Evolutionary conservation across 169 alveolate genomes (phyloP).

Genomic region (Eimeria tenella): DNA sequence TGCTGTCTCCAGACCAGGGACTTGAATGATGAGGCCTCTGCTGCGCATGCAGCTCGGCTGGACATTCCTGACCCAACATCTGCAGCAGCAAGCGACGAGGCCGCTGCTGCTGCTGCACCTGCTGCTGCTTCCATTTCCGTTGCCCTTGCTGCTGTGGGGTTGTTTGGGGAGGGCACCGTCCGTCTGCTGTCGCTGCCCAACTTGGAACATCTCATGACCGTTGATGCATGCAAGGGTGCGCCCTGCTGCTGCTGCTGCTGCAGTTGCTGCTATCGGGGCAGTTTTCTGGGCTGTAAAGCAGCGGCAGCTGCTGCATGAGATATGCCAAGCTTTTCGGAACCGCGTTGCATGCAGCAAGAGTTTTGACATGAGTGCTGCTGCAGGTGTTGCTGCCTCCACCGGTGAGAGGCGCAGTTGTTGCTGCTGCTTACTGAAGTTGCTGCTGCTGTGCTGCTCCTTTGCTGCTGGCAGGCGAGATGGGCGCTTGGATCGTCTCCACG

Average conservation of each 20-base stretch:
- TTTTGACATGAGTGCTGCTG: background rate
- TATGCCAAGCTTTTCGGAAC: too few relatives aligned
- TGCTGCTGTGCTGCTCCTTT: slow-evolving; percentile 3
- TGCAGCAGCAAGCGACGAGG: background rate
- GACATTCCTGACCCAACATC: background rate
- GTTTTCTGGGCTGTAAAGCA: background rate
- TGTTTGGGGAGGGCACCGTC: slow-evolving; percentile 32
- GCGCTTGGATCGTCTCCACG: slow-evolving; percentile 16
- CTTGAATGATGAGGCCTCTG: slow-evolving; percentile 16
- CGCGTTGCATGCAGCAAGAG: too few relatives aligned
- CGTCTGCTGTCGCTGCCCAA: slow-evolving; percentile 61
- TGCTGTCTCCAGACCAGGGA: background rate
- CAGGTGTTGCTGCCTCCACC: background rate
- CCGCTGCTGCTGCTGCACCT: slow-evolving; percentile 4
- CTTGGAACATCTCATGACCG: slow-evolving; percentile 15
- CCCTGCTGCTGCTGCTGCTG: slow-evolving; percentile 16
- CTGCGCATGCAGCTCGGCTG: slow-evolving; percentile 41
- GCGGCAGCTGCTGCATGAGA: too few relatives aligned
- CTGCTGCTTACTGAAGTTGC: background rate
- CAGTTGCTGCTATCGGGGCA: background rate
- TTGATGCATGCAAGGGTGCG: slow-evolving; percentile 42
- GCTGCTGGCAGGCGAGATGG: slow-evolving; percentile 63
- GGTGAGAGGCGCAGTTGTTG: background rate
- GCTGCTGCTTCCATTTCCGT: slow-evolving; percentile 36
- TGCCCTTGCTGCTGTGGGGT: slow-evolving; percentile 62